phyloP scores from a whole-genome alignment of 1,284 basidiomycete genomes.

The Malassezia equina region DNA sequence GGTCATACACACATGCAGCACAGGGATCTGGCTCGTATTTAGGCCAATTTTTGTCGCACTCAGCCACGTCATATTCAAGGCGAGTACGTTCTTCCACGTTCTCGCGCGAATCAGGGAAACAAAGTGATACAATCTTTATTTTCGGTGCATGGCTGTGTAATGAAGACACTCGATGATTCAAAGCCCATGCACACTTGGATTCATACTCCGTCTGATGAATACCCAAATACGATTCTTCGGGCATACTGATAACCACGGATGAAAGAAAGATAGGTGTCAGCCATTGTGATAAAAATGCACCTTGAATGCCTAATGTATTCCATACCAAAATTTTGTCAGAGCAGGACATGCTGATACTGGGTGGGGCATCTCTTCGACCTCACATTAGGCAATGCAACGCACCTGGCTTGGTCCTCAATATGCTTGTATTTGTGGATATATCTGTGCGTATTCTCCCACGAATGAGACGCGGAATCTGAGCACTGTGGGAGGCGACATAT shows the following conservation, averaged over 20 bases:
- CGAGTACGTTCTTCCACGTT: not conserved
- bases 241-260: constrained; percentile 7
- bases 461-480: constrained; percentile 39
- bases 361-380: constrained; percentile 21
- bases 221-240: not conserved
- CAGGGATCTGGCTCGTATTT: constrained; percentile 16
- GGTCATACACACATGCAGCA: constrained; percentile 15
- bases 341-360: constrained; percentile 24
- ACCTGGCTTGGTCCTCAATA: constrained; percentile 9
- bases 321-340: constrained; percentile 24
- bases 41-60: not conserved
- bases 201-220: not conserved
- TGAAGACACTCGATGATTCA: not conserved
- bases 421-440: not conserved
- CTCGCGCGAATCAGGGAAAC: constrained; percentile 6
- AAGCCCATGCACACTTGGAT: not conserved
- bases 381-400: not conserved
- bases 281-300: constrained; percentile 15
- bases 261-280: constrained; percentile 14
- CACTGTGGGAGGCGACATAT: not conserved
- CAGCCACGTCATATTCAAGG: not conserved
- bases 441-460: constrained; percentile 5
- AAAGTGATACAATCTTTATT: not conserved
- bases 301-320: constrained; percentile 22
- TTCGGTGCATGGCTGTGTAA: not conserved